Percentiles rank a stretch among this genome's conserved stretches.
phyloP scores from a whole-genome alignment of 2,329 filamentous ascomycete species.

The Fusarium sp. region DNA sequence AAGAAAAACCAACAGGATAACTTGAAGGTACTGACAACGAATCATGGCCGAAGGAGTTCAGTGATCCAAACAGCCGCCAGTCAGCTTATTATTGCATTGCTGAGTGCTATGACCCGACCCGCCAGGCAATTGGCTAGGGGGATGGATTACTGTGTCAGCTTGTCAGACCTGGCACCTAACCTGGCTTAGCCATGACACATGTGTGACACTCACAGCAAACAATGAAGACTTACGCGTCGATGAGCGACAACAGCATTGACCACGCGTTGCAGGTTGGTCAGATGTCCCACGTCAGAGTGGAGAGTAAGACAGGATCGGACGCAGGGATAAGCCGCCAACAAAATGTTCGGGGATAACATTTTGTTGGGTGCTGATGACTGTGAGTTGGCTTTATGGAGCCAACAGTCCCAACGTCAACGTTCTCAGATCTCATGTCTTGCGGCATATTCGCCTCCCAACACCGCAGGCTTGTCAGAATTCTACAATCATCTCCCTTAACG shows the following conservation, averaged over 20 bases:
- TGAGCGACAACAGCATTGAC: not conserved
- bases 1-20: not conserved
- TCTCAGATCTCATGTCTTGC: not conserved
- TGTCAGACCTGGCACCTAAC: not conserved
- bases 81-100: constrained; percentile 8
- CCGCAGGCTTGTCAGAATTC: too few relatives aligned
- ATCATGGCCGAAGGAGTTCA: too few relatives aligned
- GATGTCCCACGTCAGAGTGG: not conserved
- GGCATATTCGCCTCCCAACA: too few relatives aligned
- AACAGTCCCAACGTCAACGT: not conserved
- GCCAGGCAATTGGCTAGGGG: not conserved
- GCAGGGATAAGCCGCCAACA: constrained; percentile 1
- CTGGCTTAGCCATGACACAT: not conserved
- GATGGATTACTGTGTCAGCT: not conserved
- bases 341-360: not conserved
- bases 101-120: not conserved
- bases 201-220: not conserved
- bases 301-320: not conserved
- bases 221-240: not conserved
- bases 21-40: too few relatives aligned
- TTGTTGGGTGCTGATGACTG: not conserved
- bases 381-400: not conserved
- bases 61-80: not conserved
- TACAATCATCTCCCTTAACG: not conserved
- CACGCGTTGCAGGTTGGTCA: not conserved